Evolutionary conservation across 2,329 filamentous ascomycete species (phyloP), one percentile per base, ranked within the genome.

Genomic region (Neofusicoccum kwambonambiense): DNA sequence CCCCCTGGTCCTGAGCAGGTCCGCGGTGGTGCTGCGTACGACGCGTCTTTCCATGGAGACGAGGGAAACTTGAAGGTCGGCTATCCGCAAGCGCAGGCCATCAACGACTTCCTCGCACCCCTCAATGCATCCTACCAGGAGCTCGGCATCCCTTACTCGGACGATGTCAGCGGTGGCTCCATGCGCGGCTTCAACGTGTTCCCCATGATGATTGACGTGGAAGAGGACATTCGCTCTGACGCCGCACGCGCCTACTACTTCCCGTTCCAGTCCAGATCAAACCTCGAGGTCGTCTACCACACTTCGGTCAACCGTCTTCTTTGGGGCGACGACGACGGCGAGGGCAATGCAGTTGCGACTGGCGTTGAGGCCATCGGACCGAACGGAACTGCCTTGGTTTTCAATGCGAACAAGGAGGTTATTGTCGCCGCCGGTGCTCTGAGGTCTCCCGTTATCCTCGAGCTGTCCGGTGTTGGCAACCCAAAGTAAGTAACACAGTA

Each of bases 181-280:
- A 13, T 74, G 1, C 69, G 56, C 4, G 65, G 82, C 3, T 81
- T 79, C 64, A 72, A 72, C 11, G 66, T 78, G 1, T 81, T 75
- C 69, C 79, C 81, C 1, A 75, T 73, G 67, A 83, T 79, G 0
- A 64, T 82, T 9, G 74, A 83, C 65, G 65, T 70, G 0, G 70
- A 71, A 1, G 70, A 72, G 9, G 72, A 77, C 65, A 71, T 79
- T 7, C 76, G 81, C 8, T 75, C 78, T 57, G 81, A 84, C 71
- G 79, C 82, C 42, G 81, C 79, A 3, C 72, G 80, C n/a, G 79
- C 81, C 3, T 84, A 81, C 66, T 83, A 82, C 67, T 81, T 75
- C 58, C 80, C 81, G 1, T 47, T 63, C 12, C 71, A 69, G 42
- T 49, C 65, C 27, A 71, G 81, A 51, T 42, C 70, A 1, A 84